Conservation (phyloP, 192 early-diverging fungal genomes). For the Coemansia sp. region DNA sequence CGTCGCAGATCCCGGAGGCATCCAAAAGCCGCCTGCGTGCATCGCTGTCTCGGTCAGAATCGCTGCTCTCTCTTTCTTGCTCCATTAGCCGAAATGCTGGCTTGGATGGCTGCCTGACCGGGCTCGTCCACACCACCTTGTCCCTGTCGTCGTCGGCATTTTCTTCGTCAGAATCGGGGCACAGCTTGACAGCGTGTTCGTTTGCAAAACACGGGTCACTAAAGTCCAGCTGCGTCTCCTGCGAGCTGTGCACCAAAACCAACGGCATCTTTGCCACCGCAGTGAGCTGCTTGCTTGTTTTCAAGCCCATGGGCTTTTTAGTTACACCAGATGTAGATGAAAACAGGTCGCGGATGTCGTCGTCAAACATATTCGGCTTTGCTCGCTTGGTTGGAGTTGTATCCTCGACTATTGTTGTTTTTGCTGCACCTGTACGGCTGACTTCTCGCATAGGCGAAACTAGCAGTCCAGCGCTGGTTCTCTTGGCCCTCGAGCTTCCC, state of each 20-base stretch:
- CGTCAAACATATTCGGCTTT: not conserved
- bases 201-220: slow-evolving; percentile 30
- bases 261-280: not conserved
- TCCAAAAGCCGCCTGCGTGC: slow-evolving; percentile 31
- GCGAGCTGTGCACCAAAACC: slow-evolving; percentile 22
- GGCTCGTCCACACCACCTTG: slow-evolving; percentile 10
- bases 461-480: not conserved
- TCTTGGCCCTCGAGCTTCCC: not conserved
- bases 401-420: not conserved
- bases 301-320: too few relatives aligned
- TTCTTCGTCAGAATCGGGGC: slow-evolving; percentile 36
- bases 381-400: not conserved
- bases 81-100: not conserved
- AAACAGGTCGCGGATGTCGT: not conserved
- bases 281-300: not conserved
- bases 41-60: slow-evolving; percentile 7
- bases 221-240: slow-evolving; percentile 45
- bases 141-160: slow-evolving; percentile 5
- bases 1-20: slow-evolving; percentile 36
- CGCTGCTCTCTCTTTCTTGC: not conserved
- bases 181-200: slow-evolving; percentile 18
- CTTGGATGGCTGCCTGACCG: slow-evolving; percentile 17
- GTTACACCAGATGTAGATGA: too few relatives aligned
- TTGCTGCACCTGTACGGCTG: not conserved
- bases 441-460: not conserved